Base-by-base conservation (phyloP, 2,329 filamentous ascomycete genomes). In the Ophiostoma perfectum region DNA sequence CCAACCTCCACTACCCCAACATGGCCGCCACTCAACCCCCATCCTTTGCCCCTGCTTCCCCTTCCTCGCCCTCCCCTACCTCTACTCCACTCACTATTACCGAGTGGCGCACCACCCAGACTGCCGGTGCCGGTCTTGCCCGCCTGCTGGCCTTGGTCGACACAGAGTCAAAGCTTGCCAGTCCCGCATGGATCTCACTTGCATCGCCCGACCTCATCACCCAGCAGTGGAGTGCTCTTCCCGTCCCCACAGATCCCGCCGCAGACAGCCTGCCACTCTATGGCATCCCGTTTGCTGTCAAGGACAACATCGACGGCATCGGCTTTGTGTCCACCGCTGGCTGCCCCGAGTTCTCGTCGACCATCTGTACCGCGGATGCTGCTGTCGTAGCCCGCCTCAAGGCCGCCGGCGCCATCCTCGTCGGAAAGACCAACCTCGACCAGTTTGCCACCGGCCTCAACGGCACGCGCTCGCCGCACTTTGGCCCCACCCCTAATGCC, bases 381-480 rank as follows among this genome's bases (percentile, higher is more conserved):
- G 76, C 78, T 0, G 81, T 85, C 1, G 80, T 86, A 8, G 75
- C 81, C 6, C 80, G 77, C 38, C 76, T 87, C 16, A 79, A 84
- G 36, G 77, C 79, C 0, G 81, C 83, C 7, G 86, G 86, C 0
- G 86, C 83, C 1, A 76, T 88, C 1, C 80, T 85, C 44, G 77
- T 88, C 42, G 86, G 86, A 8, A 88, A 88, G 72, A 81, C 82
- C 4, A 85, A 84, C 71, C 78, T 89, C 66, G 86, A 89, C 70
- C 86, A 89, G 72, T 81, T 89, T 6, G 86, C 86, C 0, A 88
- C 86, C 0, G 86, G 87, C 0, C 79, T 89, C 4, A 84, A 84
- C 6, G 87, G 86, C 8, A 86, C 84, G 8, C 81, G 87, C 44
- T 86, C 84, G 2, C 85, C 86, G 60, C 60, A 63, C 0, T 86